These are phyloP conservation scores for Dactylellina leptospora DNA, from an alignment of 2,329 filamentous ascomycete species.

Conservation along the genomic window DNA sequence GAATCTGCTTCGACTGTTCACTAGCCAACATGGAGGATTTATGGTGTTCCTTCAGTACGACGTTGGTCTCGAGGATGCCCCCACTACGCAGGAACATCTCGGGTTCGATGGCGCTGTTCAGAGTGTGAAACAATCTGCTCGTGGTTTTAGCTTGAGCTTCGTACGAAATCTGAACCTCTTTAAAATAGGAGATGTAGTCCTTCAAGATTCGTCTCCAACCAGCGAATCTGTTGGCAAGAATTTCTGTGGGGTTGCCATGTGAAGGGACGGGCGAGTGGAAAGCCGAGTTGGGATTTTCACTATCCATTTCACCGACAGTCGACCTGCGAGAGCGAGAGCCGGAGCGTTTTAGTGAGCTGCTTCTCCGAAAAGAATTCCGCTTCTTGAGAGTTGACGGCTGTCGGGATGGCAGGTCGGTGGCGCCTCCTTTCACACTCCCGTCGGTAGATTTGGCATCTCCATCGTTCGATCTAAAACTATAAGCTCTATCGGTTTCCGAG, in stretches of 20 bases:
- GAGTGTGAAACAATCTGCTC: constrained; percentile 73
- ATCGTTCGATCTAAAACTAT: constrained; percentile 51
- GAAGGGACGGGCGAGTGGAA: constrained; percentile 92
- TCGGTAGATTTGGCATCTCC: constrained; percentile 44
- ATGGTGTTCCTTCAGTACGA: constrained; percentile 83
- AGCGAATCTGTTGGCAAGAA: constrained; percentile 89
- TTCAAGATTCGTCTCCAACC: constrained; percentile 96
- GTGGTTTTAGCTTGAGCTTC: constrained; percentile 84
- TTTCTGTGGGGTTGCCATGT: constrained; percentile 84
- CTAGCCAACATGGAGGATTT: constrained; percentile 80
- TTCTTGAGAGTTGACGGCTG: constrained; percentile 77
- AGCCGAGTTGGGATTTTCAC: constrained; percentile 77
- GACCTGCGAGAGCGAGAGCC: constrained; percentile 81
- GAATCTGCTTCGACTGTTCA: constrained; percentile 88
- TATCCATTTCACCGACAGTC: constrained; percentile 79
- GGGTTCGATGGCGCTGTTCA: constrained; percentile 75
- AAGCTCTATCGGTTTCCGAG: constrained; percentile 20
- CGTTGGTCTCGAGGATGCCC: constrained; percentile 86
- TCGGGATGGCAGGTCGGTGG: constrained; percentile 29
- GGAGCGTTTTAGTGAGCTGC: constrained; percentile 78
- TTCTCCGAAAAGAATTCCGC: constrained; percentile 78
- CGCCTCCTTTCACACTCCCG: constrained; percentile 27
- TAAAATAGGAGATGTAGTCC: constrained; percentile 91
- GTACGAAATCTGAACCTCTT: constrained; percentile 88
- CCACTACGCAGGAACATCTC: constrained; percentile 77